These are phyloP conservation scores for Botrytis pseudocinerea DNA, from an alignment of 2,329 filamentous ascomycete species.

Conservation along the genomic window DNA sequence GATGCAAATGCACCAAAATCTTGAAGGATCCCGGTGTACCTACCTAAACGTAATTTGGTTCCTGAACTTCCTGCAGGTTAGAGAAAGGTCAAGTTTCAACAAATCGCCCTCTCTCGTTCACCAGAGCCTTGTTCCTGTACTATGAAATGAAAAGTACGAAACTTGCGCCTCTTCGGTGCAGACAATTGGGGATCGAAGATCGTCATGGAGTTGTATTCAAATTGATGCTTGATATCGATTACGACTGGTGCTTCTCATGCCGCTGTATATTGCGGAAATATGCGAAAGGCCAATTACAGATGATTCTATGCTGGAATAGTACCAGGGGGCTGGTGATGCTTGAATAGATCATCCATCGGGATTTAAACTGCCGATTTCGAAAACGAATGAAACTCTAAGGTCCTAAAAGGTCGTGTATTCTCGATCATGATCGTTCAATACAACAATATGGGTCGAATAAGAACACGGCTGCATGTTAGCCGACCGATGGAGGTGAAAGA, in stretches of 20 bases:
- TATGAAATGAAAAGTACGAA: not conserved
- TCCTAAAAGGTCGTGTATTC: not conserved
- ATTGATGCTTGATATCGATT: conserved; percentile 7
- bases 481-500: conserved; percentile 2
- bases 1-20: conserved; percentile 9
- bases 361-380: conserved; percentile 13
- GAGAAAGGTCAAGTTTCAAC: not conserved
- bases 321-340: conserved; percentile 3
- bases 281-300: conserved; percentile 7
- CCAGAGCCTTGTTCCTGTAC: not conserved
- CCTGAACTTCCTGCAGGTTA: conserved; percentile 22
- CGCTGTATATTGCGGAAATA: conserved; percentile 6
- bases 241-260: conserved; percentile 12
- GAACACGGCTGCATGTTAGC: conserved; percentile 7
- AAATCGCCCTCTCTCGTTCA: not conserved
- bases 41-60: conserved; percentile 14
- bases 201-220: conserved; percentile 1
- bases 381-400: not conserved
- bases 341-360: conserved; percentile 3
- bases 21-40: conserved; percentile 1
- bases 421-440: conserved; percentile 1
- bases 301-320: not conserved
- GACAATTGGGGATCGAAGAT: conserved; percentile 18
- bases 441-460: conserved; percentile 1
- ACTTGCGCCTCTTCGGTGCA: not conserved